A percentile compares a stretch with the other conserved stretches of the same genome.
Evolutionary conservation across 2,329 filamentous ascomycete genomes (phyloP).

Genomic region (Phyllosticta citrichinensis): DNA sequence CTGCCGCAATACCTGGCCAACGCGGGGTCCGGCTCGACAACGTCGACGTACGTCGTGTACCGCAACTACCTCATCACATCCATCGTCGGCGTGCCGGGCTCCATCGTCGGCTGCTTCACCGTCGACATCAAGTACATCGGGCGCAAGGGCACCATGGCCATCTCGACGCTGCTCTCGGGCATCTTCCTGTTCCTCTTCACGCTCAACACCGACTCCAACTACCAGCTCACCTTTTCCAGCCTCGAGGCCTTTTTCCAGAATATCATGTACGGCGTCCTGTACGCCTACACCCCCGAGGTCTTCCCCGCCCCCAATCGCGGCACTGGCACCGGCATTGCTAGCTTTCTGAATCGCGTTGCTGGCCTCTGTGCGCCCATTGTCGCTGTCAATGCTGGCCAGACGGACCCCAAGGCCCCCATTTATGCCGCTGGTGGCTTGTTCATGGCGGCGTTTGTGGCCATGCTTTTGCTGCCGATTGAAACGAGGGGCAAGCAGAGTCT

Average conservation of each 20-base stretch:
- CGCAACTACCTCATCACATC: slow-evolving; percentile 77
- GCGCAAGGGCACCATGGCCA: slow-evolving; percentile 62
- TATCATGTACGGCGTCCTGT: slow-evolving; percentile 56
- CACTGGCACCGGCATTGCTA: slow-evolving; percentile 62
- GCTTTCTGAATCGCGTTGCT: slow-evolving; percentile 58
- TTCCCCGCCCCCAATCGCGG: slow-evolving; percentile 64
- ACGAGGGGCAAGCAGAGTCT: slow-evolving; percentile 33
- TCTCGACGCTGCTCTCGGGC: slow-evolving; percentile 57
- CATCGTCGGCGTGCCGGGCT: slow-evolving; percentile 66
- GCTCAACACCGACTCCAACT: slow-evolving; percentile 45
- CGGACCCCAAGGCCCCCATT: slow-evolving; percentile 32
- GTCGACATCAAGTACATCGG: slow-evolving; percentile 63
- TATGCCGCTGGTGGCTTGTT: slow-evolving; percentile 35
- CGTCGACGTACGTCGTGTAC: slow-evolving; percentile 42
- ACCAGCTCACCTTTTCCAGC: slow-evolving; percentile 57
- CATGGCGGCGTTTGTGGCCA: slow-evolving; percentile 33
- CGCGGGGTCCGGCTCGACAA: slow-evolving; percentile 30
- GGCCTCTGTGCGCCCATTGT: slow-evolving; percentile 61
- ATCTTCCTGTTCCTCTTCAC: slow-evolving; percentile 59
- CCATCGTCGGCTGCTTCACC: slow-evolving; percentile 61
- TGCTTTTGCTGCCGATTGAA: slow-evolving; percentile 34
- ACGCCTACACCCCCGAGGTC: slow-evolving; percentile 67
- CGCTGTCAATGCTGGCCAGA: slow-evolving; percentile 37
- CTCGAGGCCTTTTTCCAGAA: slow-evolving; percentile 58
- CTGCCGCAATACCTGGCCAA: slow-evolving; percentile 74